Percentiles rank a stretch among this genome's conserved stretches.
Evolutionary conservation across 768 basidiomycete genomes (phyloP).

Genomic region (Leccinum boreale): DNA sequence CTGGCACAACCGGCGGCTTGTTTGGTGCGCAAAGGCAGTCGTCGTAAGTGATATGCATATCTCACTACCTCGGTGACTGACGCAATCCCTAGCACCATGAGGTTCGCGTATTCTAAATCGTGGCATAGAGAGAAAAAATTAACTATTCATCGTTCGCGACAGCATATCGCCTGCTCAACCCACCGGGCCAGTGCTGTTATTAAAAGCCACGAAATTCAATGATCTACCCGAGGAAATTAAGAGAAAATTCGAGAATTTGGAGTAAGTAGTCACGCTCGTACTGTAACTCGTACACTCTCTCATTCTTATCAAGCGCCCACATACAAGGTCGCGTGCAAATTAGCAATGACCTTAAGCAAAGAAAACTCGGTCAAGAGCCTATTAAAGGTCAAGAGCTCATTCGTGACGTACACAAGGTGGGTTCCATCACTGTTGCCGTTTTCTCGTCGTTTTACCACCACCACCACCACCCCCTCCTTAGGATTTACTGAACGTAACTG

Average conservation of each 20-base stretch:
- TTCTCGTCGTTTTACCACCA: background rate
- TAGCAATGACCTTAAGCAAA: conserved; percentile 72
- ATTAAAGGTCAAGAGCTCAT: conserved; percentile 70
- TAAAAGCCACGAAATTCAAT: conserved; percentile 72
- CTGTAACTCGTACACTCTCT: background rate
- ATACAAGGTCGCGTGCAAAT: conserved; percentile 81
- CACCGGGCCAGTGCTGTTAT: conserved; percentile 30
- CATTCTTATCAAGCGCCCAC: conserved; percentile 46
- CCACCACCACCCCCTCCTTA: conserved; percentile 24
- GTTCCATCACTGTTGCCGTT: background rate
- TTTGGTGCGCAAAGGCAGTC: conserved; percentile 32
- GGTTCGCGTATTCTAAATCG: conserved; percentile 12
- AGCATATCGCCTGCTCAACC: conserved; percentile 31
- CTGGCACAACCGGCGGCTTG: conserved; percentile 9
- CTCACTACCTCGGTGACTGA: background rate
- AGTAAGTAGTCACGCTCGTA: conserved; percentile 44
- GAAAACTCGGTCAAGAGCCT: conserved; percentile 72
- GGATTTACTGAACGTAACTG: conserved; percentile 64
- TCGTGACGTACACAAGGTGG: conserved; percentile 63
- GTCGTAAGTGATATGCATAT: conserved; percentile 21
- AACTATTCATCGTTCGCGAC: background rate
- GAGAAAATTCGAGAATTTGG: conserved; percentile 62
- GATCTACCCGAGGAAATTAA: conserved; percentile 72
- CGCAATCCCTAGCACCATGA: conserved; percentile 19
- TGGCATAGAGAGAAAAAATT: background rate